A percentile compares a stretch with the other conserved stretches of the same genome.
Evolutionary conservation across 345 rosid species (phyloP).

Genomic region (Hypericum perforatum): DNA sequence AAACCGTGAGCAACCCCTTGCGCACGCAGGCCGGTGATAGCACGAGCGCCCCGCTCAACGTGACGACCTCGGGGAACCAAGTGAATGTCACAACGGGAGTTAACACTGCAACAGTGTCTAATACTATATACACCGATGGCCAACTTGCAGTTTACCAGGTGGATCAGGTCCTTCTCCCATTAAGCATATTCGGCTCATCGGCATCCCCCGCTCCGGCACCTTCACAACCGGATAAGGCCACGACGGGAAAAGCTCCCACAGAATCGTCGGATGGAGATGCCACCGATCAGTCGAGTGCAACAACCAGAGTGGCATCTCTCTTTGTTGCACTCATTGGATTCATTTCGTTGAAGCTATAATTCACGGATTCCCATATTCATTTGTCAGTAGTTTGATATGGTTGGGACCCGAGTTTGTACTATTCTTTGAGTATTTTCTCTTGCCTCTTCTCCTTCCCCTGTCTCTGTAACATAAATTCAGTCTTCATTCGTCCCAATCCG

Average conservation of each 20-base stretch:
- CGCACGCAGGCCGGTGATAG: conserved; percentile 77
- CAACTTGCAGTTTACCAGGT: conserved; percentile 69
- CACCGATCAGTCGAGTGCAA: conserved; percentile 35
- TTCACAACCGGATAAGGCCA: conserved; percentile 32
- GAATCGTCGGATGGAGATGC: conserved; percentile 23
- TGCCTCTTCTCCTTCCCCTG: no score
- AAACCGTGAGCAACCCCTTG: conserved; percentile 81
- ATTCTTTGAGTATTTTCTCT: no score
- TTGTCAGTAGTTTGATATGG: no score
- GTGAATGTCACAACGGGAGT: conserved; percentile 80
- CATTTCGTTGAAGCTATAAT: conserved; percentile 29
- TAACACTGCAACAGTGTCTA: conserved; percentile 48
- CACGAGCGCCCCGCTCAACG: conserved; percentile 49
- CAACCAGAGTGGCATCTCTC: conserved; percentile 2
- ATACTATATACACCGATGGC: conserved; percentile 42
- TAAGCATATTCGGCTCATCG: conserved; percentile 49
- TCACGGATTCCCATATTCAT: no score
- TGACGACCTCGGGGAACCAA: conserved; percentile 67
- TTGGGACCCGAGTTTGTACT: no score
- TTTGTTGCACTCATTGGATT: conserved; percentile 22
- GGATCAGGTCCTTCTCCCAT: conserved; percentile 65
- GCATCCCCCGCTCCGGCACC: conserved; percentile 60
- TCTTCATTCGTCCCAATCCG: no score
- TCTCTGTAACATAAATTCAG: no score
- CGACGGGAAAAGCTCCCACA: conserved; percentile 34